Conservation (phyloP, 352 stramenopile genomes). For the Globisporangium nagaii region DNA sequence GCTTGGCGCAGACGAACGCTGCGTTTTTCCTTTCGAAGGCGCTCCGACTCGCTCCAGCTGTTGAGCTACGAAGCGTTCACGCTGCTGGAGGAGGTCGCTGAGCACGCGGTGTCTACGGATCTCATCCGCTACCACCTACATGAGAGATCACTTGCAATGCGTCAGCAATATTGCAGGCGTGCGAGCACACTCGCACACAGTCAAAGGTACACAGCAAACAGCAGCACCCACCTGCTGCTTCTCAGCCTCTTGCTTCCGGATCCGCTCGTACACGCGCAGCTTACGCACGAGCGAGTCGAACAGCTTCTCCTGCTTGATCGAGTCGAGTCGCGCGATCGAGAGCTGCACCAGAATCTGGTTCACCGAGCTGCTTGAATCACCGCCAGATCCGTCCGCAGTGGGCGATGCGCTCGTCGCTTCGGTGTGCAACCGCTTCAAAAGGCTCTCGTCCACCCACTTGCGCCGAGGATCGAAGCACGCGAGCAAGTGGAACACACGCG, state of each 20-base stretch:
- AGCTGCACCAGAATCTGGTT: slow-evolving; percentile 29
- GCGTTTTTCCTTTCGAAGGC: not conserved
- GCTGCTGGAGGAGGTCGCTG: not conserved
- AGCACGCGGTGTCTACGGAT: not conserved
- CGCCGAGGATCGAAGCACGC: slow-evolving; percentile 16
- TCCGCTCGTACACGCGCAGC: slow-evolving; percentile 20
- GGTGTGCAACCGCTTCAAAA: not conserved
- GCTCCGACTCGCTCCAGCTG: not conserved
- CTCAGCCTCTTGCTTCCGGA: slow-evolving; percentile 22
- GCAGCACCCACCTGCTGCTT: slow-evolving; percentile 15
- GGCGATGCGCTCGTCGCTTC: not conserved
- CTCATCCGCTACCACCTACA: slow-evolving; percentile 3
- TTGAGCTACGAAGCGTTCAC: slow-evolving; percentile 1
- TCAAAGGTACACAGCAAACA: too few species aligned
- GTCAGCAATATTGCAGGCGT: not conserved
- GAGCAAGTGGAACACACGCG: slow-evolving; percentile 21
- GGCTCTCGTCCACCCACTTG: slow-evolving; percentile 18
- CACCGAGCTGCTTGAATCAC: not conserved
- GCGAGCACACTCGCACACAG: too few species aligned
- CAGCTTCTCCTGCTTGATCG: slow-evolving; percentile 34
- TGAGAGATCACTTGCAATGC: not conserved
- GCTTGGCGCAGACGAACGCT: not conserved
- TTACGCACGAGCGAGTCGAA: slow-evolving; percentile 17
- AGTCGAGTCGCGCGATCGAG: slow-evolving; percentile 29
- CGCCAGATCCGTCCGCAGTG: not conserved